Base-by-base conservation (phyloP, 805 yeast genomes). In the Priceomyces castillae region DNA sequence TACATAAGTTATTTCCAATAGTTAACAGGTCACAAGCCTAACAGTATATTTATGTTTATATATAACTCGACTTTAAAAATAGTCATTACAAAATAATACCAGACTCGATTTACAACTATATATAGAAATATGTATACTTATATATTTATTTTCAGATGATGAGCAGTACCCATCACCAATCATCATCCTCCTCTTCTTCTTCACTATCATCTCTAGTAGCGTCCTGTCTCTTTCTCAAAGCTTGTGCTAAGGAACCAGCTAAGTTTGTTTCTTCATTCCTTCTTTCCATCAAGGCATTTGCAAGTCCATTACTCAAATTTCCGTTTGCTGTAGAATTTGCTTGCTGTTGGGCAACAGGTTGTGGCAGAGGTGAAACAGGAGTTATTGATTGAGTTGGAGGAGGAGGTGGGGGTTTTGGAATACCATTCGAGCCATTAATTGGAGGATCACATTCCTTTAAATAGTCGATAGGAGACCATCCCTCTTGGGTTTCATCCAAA, bases 381-480 rank as follows among this genome's bases (percentile, higher is more conserved):
- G 11, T 46, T 37, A 48, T 50, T 9, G 55, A 31, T 4, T 60
- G 34, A 15, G 59, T 41, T 30, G 64, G 42, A 19, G 46, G 49
- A 23, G 67, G 56, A 11, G 74, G 61, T 7, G 76, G 66, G 11
- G 78, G 63, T 4, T 75, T 65, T 12, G 72, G 60, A 1, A 68
- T 51, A 0, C 59, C 42, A 7, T 57, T 43, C 1, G 57, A 35
- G 1, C 55, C 51, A 2, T 58, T 57, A 31, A 46, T 50, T 0
- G 70, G 64, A 30, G 78, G 74, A 3, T 64, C 77, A 50, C 78
- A 77, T 47, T 78, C 80, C 16, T 73, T 81, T 57, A 92, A 80
- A 60, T 90, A 94, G n/a, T 90, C 86, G 17, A 94, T 84, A 11
- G 99, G 99, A 10, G 94, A 92, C 99, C 99, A 94, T 4, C 99